Conservation (phyloP, 345 rosid species). For the Triadica sebifera region DNA sequence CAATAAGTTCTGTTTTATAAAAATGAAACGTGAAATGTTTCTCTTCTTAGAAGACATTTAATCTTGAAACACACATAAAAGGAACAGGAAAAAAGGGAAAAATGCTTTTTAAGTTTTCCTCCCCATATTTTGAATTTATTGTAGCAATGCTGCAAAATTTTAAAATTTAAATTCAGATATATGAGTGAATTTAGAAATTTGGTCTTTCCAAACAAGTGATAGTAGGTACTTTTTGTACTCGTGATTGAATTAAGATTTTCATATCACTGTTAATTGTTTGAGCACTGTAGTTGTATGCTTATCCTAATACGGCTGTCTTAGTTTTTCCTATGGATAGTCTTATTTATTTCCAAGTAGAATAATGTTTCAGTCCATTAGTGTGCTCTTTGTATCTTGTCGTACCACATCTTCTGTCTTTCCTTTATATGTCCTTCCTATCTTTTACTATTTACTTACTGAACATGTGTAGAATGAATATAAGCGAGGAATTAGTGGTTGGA, state of each 20-base stretch:
- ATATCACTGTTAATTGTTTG: neutral
- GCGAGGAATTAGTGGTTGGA: slow-evolving; percentile 97
- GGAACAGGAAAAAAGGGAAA: neutral
- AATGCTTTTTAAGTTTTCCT: neutral
- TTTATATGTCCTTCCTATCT: neutral
- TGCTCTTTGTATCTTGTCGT: neutral
- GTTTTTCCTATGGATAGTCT: neutral
- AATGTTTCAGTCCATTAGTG: neutral
- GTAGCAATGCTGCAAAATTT: neutral
- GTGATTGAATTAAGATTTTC: neutral
- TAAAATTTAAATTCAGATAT: neutral
- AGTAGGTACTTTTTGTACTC: neutral
- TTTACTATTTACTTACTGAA: slow-evolving; percentile 10
- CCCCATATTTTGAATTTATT: neutral
- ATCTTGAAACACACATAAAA: neutral
- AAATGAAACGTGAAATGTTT: neutral
- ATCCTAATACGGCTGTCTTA: neutral
- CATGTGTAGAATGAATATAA: slow-evolving; percentile 85
- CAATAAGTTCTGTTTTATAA: neutral
- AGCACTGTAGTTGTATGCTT: slow-evolving; percentile 1
- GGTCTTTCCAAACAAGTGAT: neutral
- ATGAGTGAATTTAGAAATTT: neutral
- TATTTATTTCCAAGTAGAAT: slow-evolving; percentile 4
- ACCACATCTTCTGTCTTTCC: neutral
- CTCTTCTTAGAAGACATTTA: neutral